A percentile compares a stretch with the other conserved stretches of the same genome.
Evolutionary conservation across 441 rosid genomes (phyloP).

Genomic region (Breynia disticha): DNA sequence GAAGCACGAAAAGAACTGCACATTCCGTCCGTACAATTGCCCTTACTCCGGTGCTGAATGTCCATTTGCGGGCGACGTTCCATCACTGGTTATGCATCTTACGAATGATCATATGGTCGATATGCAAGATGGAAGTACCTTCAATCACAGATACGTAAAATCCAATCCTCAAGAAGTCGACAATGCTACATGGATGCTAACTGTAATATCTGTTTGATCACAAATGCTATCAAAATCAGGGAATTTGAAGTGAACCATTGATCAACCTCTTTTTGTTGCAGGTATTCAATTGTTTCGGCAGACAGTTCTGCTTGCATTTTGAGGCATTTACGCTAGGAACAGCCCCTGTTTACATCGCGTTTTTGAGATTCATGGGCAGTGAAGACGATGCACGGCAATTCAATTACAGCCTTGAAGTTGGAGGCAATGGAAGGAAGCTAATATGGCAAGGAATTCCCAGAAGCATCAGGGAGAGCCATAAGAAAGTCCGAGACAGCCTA

Average conservation of each 20-base stretch:
- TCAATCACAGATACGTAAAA: conserved; percentile 67
- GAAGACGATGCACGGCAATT: conserved; percentile 60
- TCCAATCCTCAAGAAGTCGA: conserved; percentile 72
- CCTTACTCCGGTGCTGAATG: conserved; percentile 79
- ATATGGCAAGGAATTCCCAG: conserved; percentile 71
- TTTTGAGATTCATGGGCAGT: conserved; percentile 64
- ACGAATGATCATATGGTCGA: conserved; percentile 73
- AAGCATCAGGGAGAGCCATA: conserved; percentile 64
- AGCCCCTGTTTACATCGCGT: conserved; percentile 69
- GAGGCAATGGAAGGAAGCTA: conserved; percentile 69
- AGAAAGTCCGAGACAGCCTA: conserved; percentile 61
- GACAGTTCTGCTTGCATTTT: conserved; percentile 58
- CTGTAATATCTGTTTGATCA: conserved; percentile 47
- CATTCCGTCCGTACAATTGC: conserved; percentile 51
- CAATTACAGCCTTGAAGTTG: conserved; percentile 68
- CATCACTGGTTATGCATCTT: conserved; percentile 53
- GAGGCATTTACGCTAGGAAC: conserved; percentile 69
- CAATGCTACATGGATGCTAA: conserved; percentile 82
- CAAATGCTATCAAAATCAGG: background rate
- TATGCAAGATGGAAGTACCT: conserved; percentile 72
- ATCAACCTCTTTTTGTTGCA: too few relatives aligned
- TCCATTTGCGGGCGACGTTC: conserved; percentile 59
- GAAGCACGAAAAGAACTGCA: conserved; percentile 57
- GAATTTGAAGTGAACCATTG: background rate
- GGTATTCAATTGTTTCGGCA: conserved; percentile 77